Evolutionary conservation across 352 stramenopile species (phyloP), one percentile per base, ranked within the genome.

Genomic region (Blastocystis sp.): DNA sequence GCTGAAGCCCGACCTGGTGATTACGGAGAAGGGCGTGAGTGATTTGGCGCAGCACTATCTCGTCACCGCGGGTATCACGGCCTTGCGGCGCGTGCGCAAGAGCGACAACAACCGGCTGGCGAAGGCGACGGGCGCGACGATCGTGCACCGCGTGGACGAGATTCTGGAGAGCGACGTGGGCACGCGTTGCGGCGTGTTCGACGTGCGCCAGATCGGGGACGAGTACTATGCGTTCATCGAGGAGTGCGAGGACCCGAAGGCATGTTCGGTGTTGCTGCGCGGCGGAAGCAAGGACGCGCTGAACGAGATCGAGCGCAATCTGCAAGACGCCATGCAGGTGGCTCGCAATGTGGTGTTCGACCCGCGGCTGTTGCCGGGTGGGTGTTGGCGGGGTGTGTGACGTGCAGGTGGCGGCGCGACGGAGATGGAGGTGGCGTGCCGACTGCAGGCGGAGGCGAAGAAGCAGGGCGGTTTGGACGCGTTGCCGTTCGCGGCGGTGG

Each of bases 1-100:
- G 0, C 95, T 97, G 91, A 98, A 98, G 91, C 97, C 97, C 1
- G 96, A 99, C 91, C 95, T 99, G 91, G 96, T 99, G 65, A 97
- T 98, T 90, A 99, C 96, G 38, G 97, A 99, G 92, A 99, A 99
- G 92, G 97, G 97, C 71, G 96, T 99, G 14, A 98, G 93, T 74
- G 97, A 99, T 91, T 92, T 99, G 86, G 96, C 96, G 10, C 96
- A 99, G 92, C 97, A 99, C 92, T 99, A 98, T 92, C 96, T 99
- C 88, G 93, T 97, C 89, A 99, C 99, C 92, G 96, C 96, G 0
- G 95, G 96, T 89, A 98, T 98, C 90, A 98, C 96, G 45, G 96
- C 95, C n/a, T 98, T 99, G 92, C 94, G 97, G 77, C 93, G 97
- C 80, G 92, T 99, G 66, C 92, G 97, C 23, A 99, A 99, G 92